Evolutionary conservation across 2,329 filamentous ascomycete species (phyloP).

Genomic region (Penicillium sp.): DNA sequence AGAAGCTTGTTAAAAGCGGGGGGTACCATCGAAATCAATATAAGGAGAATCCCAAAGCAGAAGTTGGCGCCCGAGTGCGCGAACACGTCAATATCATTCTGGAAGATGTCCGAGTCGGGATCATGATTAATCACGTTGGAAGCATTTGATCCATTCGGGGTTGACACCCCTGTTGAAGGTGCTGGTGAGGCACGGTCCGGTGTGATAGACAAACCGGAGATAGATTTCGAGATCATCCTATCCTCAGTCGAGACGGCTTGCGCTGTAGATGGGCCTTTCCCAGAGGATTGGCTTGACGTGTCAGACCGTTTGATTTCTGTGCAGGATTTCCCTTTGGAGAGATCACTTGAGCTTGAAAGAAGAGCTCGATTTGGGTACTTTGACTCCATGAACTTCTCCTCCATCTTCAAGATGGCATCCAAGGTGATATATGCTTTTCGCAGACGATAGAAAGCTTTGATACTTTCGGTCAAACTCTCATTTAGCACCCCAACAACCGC

Average conservation of each 20-base stretch:
- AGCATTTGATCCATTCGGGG: constrained; percentile 17
- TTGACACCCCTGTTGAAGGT: constrained; percentile 19
- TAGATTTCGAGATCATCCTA: constrained; percentile 16
- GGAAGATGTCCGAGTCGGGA: constrained; percentile 59
- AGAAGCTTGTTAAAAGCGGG: constrained; percentile 83
- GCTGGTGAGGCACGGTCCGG: constrained; percentile 16
- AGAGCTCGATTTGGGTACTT: constrained; percentile 22
- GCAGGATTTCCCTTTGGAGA: constrained; percentile 10
- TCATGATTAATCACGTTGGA: constrained; percentile 42
- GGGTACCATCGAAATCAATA: constrained; percentile 88
- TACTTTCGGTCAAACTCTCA: constrained; percentile 83
- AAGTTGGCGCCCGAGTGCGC: constrained; percentile 83
- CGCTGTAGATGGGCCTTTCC: constrained; percentile 14
- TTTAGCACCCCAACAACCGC: constrained; percentile 85
- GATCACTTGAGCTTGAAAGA: constrained; percentile 11
- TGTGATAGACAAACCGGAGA: constrained; percentile 23
- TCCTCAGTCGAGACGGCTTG: constrained; percentile 10
- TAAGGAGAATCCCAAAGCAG: constrained; percentile 78
- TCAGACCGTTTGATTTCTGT: constrained; percentile 7
- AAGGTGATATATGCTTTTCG: constrained; percentile 81
- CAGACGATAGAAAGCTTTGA: constrained; percentile 88
- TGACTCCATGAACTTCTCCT: constrained; percentile 53
- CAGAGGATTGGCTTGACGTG: constrained; percentile 11
- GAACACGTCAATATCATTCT: constrained; percentile 74
- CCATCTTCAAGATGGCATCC: constrained; percentile 69